phyloP scores from a whole-genome alignment of 805 yeast species.

The Danielia reshetovae region DNA sequence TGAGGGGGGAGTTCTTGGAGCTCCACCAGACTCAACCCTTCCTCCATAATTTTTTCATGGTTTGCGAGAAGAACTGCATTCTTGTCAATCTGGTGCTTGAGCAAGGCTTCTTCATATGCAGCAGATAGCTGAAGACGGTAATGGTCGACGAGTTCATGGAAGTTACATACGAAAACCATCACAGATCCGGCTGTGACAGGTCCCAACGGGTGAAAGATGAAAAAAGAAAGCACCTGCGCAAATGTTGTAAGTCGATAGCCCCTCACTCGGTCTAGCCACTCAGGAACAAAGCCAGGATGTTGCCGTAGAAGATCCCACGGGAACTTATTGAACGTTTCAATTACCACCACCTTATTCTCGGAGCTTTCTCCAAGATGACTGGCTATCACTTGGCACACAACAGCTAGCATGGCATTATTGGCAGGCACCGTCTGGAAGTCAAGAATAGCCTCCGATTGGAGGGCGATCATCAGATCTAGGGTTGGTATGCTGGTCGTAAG shows the following conservation, averaged over 20 bases:
- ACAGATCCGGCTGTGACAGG: slow-evolving; percentile 8
- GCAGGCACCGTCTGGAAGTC: slow-evolving; percentile 39
- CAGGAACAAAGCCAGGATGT: slow-evolving; percentile 17
- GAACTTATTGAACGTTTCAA: slow-evolving; percentile 30
- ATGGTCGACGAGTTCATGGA: slow-evolving; percentile 34
- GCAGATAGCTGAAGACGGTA: slow-evolving; percentile 32
- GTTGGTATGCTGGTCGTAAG: slow-evolving; percentile 26
- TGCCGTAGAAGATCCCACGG: slow-evolving; percentile 22
- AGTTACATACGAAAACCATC: slow-evolving; percentile 25
- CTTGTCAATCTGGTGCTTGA: slow-evolving; percentile 29
- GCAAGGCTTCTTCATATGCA: slow-evolving; percentile 29
- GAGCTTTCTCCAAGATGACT: slow-evolving; percentile 22
- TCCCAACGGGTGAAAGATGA: slow-evolving; percentile 12
- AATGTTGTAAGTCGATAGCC: slow-evolving; percentile 24
- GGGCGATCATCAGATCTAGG: slow-evolving; percentile 23
- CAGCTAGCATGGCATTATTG: slow-evolving; percentile 17
- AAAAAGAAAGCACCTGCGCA: slow-evolving; percentile 21
- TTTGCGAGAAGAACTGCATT: slow-evolving; percentile 19
- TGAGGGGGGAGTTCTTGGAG: slow-evolving; percentile 26
- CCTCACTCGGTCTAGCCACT: slow-evolving; percentile 18
- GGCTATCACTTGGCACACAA: slow-evolving; percentile 22
- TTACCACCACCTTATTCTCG: slow-evolving; percentile 20
- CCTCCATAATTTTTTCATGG: slow-evolving; percentile 16
- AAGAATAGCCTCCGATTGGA: slow-evolving; percentile 22
- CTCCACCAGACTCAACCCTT: slow-evolving; percentile 19